These are phyloP conservation scores for Cryptococcus sp. DNA, from an alignment of 1,284 basidiomycete species.

Conservation along the genomic window DNA sequence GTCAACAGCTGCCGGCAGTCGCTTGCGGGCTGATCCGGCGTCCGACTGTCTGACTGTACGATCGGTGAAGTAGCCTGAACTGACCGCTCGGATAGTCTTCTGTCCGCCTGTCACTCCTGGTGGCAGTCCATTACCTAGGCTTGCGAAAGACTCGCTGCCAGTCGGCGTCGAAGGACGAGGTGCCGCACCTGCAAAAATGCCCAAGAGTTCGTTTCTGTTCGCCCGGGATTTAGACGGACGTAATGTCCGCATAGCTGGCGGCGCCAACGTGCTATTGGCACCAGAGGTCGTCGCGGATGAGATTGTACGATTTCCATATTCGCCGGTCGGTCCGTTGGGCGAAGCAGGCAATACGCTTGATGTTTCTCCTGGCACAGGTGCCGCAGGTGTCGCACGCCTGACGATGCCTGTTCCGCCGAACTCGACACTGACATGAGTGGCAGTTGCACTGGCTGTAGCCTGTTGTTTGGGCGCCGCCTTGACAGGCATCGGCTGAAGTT, in stretches of 20 bases:
- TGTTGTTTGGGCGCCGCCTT: constrained; percentile 70
- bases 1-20: constrained; percentile 68
- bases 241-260: constrained; percentile 21
- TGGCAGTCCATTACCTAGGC: constrained; percentile 8
- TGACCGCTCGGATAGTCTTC: constrained; percentile 30
- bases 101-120: neutral
- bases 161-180: constrained; percentile 48
- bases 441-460: constrained; percentile 77
- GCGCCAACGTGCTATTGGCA: constrained; percentile 12
- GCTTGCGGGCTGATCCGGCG: constrained; percentile 21
- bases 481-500: constrained; percentile 27
- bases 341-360: constrained; percentile 9
- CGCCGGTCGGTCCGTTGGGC: neutral
- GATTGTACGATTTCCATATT: neutral
- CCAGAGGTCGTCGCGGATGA: constrained; percentile 1
- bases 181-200: constrained; percentile 80
- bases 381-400: constrained; percentile 66
- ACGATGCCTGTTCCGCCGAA: constrained; percentile 72
- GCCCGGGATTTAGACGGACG: constrained; percentile 35
- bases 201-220: constrained; percentile 53
- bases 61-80: constrained; percentile 38
- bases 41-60: constrained; percentile 17
- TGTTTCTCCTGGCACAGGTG: constrained; percentile 6
- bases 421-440: constrained; percentile 89
- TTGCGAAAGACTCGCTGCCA: constrained; percentile 62